Percentiles rank a stretch among this genome's conserved stretches.
phyloP scores from a whole-genome alignment of 192 early-diverging fungal species.

The Dimargaris xerosporica region DNA sequence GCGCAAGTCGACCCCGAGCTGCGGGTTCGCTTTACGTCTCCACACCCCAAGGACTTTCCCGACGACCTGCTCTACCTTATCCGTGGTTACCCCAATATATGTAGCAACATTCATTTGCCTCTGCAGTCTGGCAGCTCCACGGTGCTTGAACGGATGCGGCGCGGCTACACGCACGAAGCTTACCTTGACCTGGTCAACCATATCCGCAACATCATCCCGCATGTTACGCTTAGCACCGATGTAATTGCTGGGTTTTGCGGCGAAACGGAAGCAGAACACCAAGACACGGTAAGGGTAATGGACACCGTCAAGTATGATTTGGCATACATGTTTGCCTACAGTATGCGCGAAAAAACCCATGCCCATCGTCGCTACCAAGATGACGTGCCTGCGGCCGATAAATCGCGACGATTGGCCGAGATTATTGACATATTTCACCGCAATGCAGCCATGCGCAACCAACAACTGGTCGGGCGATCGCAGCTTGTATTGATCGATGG shows the following conservation, averaged over 20 bases:
- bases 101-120: slow-evolving; percentile 57
- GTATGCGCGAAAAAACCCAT: slow-evolving; percentile 58
- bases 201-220: slow-evolving; percentile 49
- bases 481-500: slow-evolving; percentile 42
- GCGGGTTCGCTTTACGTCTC: slow-evolving; percentile 63
- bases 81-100: slow-evolving; percentile 48
- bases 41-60: slow-evolving; percentile 70
- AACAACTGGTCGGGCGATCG: slow-evolving; percentile 28
- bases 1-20: slow-evolving; percentile 54
- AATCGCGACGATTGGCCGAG: slow-evolving; percentile 41
- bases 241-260: slow-evolving; percentile 66
- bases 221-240: slow-evolving; percentile 57
- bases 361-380: slow-evolving; percentile 50
- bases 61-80: slow-evolving; percentile 52
- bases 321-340: slow-evolving; percentile 71
- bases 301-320: slow-evolving; percentile 47
- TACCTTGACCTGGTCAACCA: slow-evolving; percentile 47
- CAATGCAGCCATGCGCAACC: slow-evolving; percentile 33
- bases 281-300: slow-evolving; percentile 52
- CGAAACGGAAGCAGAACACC: slow-evolving; percentile 56
- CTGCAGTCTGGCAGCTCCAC: slow-evolving; percentile 52
- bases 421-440: slow-evolving; percentile 49
- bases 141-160: slow-evolving; percentile 53
- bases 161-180: slow-evolving; percentile 56
- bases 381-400: slow-evolving; percentile 47